Conservation (phyloP, 495 filamentous ascomycete species). For the Cryomyces minteri region DNA sequence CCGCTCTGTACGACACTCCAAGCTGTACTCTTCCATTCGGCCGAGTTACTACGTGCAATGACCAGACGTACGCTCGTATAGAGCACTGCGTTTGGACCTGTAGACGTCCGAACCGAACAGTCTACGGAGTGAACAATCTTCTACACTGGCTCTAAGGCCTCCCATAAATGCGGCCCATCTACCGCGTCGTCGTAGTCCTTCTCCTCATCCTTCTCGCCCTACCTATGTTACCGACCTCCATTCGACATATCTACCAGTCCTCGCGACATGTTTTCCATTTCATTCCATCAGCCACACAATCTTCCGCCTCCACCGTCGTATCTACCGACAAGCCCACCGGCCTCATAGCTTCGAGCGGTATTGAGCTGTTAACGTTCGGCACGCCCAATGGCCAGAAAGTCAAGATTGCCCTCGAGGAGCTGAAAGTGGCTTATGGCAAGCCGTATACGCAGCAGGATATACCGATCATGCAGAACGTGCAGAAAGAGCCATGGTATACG, state of each 20-base stretch:
- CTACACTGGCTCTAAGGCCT: too few species aligned
- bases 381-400: conserved; percentile 27
- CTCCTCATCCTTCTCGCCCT: too few species aligned
- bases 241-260: conserved; percentile 3
- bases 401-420: conserved; percentile 19
- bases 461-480: conserved; percentile 17
- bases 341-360: conserved; percentile 33
- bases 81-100: too few species aligned
- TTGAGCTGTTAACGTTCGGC: conserved; percentile 33
- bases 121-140: too few species aligned
- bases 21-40: too few species aligned
- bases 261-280: conserved; percentile 4
- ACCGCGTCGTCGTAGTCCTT: too few species aligned
- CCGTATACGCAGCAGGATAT: conserved; percentile 19
- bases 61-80: too few species aligned
- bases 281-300: background rate
- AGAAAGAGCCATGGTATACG: conserved; percentile 22
- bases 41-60: too few species aligned
- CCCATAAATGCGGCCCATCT: too few species aligned
- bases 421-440: conserved; percentile 21
- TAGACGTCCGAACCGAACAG: too few species aligned
- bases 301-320: conserved; percentile 2
- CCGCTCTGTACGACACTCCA: too few species aligned
- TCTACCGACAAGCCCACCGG: conserved; percentile 22
- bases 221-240: conserved; percentile 1